Percentiles rank a stretch among this genome's conserved stretches.
Evolutionary conservation across 805 yeast genomes (phyloP).

Genomic region (Crinitomyces ghanaensis): DNA sequence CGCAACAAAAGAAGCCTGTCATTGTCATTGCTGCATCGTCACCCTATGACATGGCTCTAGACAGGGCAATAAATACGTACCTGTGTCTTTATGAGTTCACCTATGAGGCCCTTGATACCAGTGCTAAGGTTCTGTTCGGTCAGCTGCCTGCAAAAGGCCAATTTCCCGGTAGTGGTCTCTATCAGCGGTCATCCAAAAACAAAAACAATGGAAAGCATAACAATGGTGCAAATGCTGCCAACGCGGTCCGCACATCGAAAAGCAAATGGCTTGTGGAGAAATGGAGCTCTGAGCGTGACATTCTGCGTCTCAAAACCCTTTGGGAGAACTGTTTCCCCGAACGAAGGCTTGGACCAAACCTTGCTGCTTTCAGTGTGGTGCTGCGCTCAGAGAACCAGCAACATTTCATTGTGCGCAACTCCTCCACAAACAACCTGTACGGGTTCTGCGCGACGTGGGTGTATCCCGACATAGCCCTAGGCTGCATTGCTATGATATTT

Average conservation of each 20-base stretch:
- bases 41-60: slow-evolving; percentile 51
- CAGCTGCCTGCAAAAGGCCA: slow-evolving; percentile 39
- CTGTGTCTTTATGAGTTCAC: slow-evolving; percentile 54
- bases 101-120: slow-evolving; percentile 35
- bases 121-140: slow-evolving; percentile 45
- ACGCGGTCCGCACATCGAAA: slow-evolving; percentile 4
- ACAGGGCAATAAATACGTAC: slow-evolving; percentile 42
- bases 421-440: slow-evolving; percentile 41
- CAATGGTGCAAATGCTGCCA: slow-evolving; percentile 5
- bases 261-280: slow-evolving; percentile 47
- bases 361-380: slow-evolving; percentile 16
- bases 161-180: slow-evolving; percentile 40
- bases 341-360: slow-evolving; percentile 15
- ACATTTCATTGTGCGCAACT: slow-evolving; percentile 45
- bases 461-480: slow-evolving; percentile 27
- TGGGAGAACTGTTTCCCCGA: slow-evolving; percentile 32
- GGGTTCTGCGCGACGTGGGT: slow-evolving; percentile 48
- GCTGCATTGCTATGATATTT: slow-evolving; percentile 35
- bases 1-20: slow-evolving; percentile 38
- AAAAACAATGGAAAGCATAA: slow-evolving; percentile 6
- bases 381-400: slow-evolving; percentile 18
- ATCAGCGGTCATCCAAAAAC: slow-evolving; percentile 19
- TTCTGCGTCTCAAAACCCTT: slow-evolving; percentile 35
- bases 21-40: slow-evolving; percentile 50
- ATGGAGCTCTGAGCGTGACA: slow-evolving; percentile 39